Evolutionary conservation across 768 basidiomycete species (phyloP).

Genomic region (Pleurotus tuoliensis): DNA sequence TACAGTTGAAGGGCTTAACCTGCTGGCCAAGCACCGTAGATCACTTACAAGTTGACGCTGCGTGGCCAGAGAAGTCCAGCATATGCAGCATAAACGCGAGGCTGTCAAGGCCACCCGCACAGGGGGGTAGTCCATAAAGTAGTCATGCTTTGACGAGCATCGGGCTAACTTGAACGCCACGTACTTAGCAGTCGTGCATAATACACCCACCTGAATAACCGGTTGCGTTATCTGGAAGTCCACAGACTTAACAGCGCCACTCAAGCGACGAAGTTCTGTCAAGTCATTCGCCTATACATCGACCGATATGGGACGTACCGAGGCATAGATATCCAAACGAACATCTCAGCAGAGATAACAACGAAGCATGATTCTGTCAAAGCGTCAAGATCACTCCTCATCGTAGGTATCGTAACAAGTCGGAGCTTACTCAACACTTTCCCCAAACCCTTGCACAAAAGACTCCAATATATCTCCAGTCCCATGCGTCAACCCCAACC

Average conservation of each 20-base stretch:
- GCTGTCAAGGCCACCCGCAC: neutral
- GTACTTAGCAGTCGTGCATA: too few species aligned
- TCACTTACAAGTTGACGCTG: neutral
- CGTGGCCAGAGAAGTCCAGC: constrained; percentile 1
- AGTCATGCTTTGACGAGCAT: neutral
- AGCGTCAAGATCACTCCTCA: neutral
- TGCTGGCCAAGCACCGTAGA: neutral
- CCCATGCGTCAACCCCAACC: neutral
- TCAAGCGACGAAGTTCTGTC: too few species aligned
- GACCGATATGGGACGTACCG: neutral
- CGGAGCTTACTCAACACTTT: neutral
- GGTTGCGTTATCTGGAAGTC: too few species aligned
- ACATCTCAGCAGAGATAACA: neutral
- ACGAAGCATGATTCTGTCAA: neutral
- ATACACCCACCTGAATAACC: too few species aligned
- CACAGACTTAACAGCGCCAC: too few species aligned
- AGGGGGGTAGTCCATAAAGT: neutral
- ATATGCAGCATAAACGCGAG: constrained; percentile 6
- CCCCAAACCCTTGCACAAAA: neutral
- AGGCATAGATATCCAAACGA: neutral
- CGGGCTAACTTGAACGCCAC: neutral
- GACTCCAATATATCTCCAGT: neutral
- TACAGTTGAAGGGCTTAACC: neutral
- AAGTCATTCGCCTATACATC: neutral
- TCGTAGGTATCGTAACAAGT: neutral